Evolutionary conservation across 2,329 filamentous ascomycete genomes (phyloP), one percentile per base, ranked within the genome.

Genomic region (Mycosphaerella sp.): DNA sequence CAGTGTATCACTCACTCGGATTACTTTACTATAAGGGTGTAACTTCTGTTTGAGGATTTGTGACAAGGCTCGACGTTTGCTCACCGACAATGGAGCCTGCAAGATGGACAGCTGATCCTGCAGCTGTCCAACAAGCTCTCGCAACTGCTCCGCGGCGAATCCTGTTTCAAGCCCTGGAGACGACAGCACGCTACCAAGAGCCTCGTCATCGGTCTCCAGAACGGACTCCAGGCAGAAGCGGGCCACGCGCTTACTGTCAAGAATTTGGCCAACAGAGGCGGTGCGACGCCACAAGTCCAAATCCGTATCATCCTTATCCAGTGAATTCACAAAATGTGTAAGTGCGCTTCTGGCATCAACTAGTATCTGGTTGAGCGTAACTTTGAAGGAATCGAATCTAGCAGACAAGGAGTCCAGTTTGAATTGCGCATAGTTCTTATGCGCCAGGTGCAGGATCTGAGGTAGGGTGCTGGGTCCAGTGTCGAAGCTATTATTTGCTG

Each of bases 361-460:
- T 29, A 67, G 49, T 10, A 69, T 66, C 17, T 67, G 62, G 21
- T 61, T 59, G 26, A 66, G 57, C 4, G 57, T 61, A 9, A 66
- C 57, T 21, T 65, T 54, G 31, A 66, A 54, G 1, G 40, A 50
- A 17, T 65, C 60, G 34, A 69, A 54, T 40, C 60, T 57, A 3
- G 63, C 59, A 17, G 56, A 59, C 10, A 68, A 58, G 9, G 63
- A 59, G 68, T 98, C 92, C n/a, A 98, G 76, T 54, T 86, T 76
- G 67, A 95, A 96, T 66, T 97, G 89, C 41, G 90, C 93, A 72
- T 92, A 85, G 64, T 97, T 98, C 71, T 97, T 98, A 76, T 95
- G 89, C 1, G 92, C 87, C 6, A 98, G 80, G 66, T 95, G 96
- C 17, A 97, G 78, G 9, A 95, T 90, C 66, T 96, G 91, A 0